Evolutionary conservation across 768 basidiomycete species (phyloP).

Genomic region (Sutorius australiensis): DNA sequence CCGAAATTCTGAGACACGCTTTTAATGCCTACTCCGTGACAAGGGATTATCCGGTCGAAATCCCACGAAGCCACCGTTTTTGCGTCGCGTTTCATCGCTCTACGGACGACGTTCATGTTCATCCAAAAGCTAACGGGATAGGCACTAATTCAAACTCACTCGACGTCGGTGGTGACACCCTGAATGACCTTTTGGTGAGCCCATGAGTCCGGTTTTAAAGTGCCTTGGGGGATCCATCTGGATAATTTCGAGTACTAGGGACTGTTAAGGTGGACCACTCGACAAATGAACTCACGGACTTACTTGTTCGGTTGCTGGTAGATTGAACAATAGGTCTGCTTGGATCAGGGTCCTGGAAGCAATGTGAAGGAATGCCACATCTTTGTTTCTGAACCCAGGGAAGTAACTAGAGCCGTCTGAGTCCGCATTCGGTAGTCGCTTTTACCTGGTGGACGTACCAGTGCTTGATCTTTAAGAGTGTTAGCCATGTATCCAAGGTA

Average conservation of each 20-base stretch:
- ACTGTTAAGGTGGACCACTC: not conserved
- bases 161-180: constrained; percentile 19
- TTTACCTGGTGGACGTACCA: constrained; percentile 33
- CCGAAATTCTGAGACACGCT: not conserved
- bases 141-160: constrained; percentile 20
- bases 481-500: not conserved
- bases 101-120: constrained; percentile 12
- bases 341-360: constrained; percentile 68
- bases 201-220: constrained; percentile 30
- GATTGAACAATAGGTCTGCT: constrained; percentile 82
- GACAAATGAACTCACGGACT: not conserved
- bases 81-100: constrained; percentile 59
- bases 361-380: constrained; percentile 78
- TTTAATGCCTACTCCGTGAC: constrained; percentile 48
- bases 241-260: constrained; percentile 37
- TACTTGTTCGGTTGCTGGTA: constrained; percentile 76
- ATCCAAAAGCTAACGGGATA: not conserved
- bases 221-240: constrained; percentile 28
- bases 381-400: constrained; percentile 68
- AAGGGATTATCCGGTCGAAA: constrained; percentile 71
- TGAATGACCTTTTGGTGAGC: constrained; percentile 26
- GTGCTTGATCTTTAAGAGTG: constrained; percentile 42
- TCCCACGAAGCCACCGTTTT: constrained; percentile 69
- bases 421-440: not conserved
- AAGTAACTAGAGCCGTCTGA: constrained; percentile 49